A percentile compares a stretch with the other conserved stretches of the same genome.
Evolutionary conservation across 2,329 filamentous ascomycete genomes (phyloP).

Genomic region (Uncinocarpus reesii): DNA sequence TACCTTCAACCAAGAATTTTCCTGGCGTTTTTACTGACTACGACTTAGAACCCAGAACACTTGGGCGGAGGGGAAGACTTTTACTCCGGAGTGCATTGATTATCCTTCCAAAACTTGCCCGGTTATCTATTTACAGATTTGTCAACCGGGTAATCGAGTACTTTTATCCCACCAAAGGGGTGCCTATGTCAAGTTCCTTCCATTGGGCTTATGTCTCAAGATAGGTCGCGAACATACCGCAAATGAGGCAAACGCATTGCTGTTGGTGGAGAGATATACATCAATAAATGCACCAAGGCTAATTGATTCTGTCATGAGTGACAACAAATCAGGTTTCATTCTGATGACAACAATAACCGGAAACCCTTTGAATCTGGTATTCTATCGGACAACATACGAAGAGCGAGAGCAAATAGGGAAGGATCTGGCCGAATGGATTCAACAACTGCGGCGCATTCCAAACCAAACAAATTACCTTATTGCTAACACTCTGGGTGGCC

Average conservation of each 20-base stretch:
- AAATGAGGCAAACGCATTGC: conserved; percentile 11
- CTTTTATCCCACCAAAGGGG: not conserved
- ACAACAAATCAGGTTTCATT: not conserved
- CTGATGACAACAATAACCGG: not conserved
- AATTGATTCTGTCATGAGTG: not conserved
- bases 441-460: conserved; percentile 2
- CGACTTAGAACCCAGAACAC: not conserved
- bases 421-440: conserved; percentile 1
- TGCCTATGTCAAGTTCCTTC: not conserved
- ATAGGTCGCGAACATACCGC: not conserved
- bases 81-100: conserved; percentile 4
- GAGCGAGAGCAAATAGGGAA: conserved; percentile 3
- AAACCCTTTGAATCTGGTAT: not conserved
- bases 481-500: conserved; percentile 1
- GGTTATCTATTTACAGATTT: conserved; percentile 1
- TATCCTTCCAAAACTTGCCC: conserved; percentile 6
- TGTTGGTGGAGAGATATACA: conserved; percentile 7
- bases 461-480: not conserved
- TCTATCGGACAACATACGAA: not conserved
- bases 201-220: conserved; percentile 2
- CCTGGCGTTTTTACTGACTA: too few species aligned
- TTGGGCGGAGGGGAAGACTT: not conserved
- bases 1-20: too few species aligned
- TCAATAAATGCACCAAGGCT: not conserved
- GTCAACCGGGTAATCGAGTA: too few species aligned